Base-by-base conservation (phyloP, 1,284 basidiomycete genomes). In the Retiboletus fuscus region DNA sequence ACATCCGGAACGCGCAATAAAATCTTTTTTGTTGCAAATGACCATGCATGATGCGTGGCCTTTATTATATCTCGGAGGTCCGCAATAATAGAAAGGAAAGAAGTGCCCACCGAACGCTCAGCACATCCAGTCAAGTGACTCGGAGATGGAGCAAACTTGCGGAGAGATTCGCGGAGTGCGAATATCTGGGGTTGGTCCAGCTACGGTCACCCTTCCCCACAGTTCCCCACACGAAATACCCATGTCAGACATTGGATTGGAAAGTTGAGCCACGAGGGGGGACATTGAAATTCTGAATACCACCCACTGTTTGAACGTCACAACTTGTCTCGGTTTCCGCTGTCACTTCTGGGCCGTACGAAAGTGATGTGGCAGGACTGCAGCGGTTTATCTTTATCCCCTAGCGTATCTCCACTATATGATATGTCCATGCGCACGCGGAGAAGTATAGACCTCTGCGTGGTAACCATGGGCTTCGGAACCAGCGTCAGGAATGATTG, bases 51-150 rank as follows among this genome's bases (percentile, higher is more conserved):
- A 26, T 51, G 26, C 24, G 44, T 46, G 41, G 18, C 39, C 10
- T n/a, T 46, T 30, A 20, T 18, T 24, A 61, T 63, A 68, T 72
- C 41, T 55, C 77, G 67, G 73, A 55, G 46, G 51, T n/a, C 69
- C 73, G 58, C 64, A 28, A 64, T 58, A 34, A 64, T n/a, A 61
- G 41, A 71, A 74, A 63, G 58, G 55, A 4, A 47, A 34, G 57
- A 24, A 15, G 34, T 39, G 7, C 68, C 30, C n/a, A 67, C 41
- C 16, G 26, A 53, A 67, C 16, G 15, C 24, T 30, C 46, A 30
- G 44, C 44, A 18, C 22, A 30, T 24, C 12, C 8, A 61, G 41
- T 30, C 39, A 47, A 72, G 20, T 49, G 41, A 34, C 39, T 26
- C 16, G 39, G n/a, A 43, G 22, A 34, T 24, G 39, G 15, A 43